A percentile compares a stretch with the other conserved stretches of the same genome.
Evolutionary conservation across 2,329 filamentous ascomycete species (phyloP).

Genomic region (Trichoderma lentiforme): DNA sequence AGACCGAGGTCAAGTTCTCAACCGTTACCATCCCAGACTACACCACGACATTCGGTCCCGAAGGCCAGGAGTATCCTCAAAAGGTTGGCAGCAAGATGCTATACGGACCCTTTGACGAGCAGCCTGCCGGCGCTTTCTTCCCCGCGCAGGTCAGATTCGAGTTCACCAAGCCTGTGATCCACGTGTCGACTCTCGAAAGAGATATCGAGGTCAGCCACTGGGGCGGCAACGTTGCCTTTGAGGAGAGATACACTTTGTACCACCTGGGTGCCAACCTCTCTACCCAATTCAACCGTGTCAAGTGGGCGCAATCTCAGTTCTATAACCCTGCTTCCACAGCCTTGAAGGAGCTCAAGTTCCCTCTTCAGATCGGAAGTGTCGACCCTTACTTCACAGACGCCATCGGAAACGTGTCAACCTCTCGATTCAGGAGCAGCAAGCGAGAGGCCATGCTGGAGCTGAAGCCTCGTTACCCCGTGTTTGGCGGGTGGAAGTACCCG

Average conservation of each 20-base stretch:
- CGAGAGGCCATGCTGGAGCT: slow-evolving; percentile 82
- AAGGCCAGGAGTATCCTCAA: slow-evolving; percentile 65
- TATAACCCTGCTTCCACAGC: slow-evolving; percentile 75
- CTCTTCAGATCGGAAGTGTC: slow-evolving; percentile 72
- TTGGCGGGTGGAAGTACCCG: slow-evolving; percentile 96
- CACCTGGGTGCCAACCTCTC: slow-evolving; percentile 81
- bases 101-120: slow-evolving; percentile 83
- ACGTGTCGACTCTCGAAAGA: slow-evolving; percentile 75
- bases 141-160: slow-evolving; percentile 84
- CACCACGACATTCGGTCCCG: slow-evolving; percentile 63
- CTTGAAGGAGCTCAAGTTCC: slow-evolving; percentile 76
- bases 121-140: slow-evolving; percentile 71
- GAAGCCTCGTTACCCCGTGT: slow-evolving; percentile 92
- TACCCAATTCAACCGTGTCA: slow-evolving; percentile 69
- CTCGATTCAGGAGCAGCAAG: slow-evolving; percentile 73
- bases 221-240: slow-evolving; percentile 93
- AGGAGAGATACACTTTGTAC: slow-evolving; percentile 86
- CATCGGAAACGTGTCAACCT: slow-evolving; percentile 96
- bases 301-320: slow-evolving; percentile 70
- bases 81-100: slow-evolving; percentile 82
- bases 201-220: slow-evolving; percentile 96
- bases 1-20: slow-evolving; percentile 92
- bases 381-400: slow-evolving; percentile 95
- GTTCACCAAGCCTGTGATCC: slow-evolving; percentile 86
- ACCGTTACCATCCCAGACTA: slow-evolving; percentile 78